Evolutionary conservation across 2,329 filamentous ascomycete genomes (phyloP).

Genomic region (Geosmithia flava): DNA sequence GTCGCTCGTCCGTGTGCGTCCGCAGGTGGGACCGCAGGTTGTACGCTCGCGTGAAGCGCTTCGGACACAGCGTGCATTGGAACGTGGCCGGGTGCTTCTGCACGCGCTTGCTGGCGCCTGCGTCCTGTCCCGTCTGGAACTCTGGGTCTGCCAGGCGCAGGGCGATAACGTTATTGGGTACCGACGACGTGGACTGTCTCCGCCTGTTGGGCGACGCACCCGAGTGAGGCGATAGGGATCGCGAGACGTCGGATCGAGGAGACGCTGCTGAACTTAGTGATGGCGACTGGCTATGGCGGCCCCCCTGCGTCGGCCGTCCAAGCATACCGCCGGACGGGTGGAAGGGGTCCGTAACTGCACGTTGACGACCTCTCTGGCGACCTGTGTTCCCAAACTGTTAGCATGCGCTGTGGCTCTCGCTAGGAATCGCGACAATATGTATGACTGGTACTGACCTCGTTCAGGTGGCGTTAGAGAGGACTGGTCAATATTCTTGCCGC

Average conservation of each 20-base stretch:
- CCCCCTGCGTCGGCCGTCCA: constrained; percentile 23
- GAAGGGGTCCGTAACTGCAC: constrained; percentile 49
- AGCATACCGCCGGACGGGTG: constrained; percentile 31
- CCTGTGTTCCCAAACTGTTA: constrained; percentile 16
- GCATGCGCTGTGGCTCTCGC: background rate
- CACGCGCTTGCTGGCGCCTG: constrained; percentile 61
- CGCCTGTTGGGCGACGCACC: constrained; percentile 19
- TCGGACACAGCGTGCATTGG: constrained; percentile 86
- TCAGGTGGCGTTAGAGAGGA: constrained; percentile 79
- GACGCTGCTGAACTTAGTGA: constrained; percentile 31
- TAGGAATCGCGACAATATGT: background rate
- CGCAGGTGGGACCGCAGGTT: constrained; percentile 90
- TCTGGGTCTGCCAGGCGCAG: constrained; percentile 82
- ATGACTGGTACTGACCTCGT: constrained; percentile 33
- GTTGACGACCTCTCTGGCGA: constrained; percentile 34
- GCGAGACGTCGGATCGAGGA: constrained; percentile 32
- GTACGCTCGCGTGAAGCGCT: constrained; percentile 92
- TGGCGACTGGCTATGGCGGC: constrained; percentile 32
- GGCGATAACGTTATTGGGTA: constrained; percentile 60
- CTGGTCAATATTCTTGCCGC: constrained; percentile 52
- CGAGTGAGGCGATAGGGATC: constrained; percentile 46
- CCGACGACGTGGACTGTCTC: constrained; percentile 52
- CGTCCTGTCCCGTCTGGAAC: constrained; percentile 54
- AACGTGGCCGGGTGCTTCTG: constrained; percentile 98
- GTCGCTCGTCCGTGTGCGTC: constrained; percentile 93